These are phyloP conservation scores for Fusarium nurragi DNA, from an alignment of 2,329 filamentous ascomycete genomes.

Conservation along the genomic window DNA sequence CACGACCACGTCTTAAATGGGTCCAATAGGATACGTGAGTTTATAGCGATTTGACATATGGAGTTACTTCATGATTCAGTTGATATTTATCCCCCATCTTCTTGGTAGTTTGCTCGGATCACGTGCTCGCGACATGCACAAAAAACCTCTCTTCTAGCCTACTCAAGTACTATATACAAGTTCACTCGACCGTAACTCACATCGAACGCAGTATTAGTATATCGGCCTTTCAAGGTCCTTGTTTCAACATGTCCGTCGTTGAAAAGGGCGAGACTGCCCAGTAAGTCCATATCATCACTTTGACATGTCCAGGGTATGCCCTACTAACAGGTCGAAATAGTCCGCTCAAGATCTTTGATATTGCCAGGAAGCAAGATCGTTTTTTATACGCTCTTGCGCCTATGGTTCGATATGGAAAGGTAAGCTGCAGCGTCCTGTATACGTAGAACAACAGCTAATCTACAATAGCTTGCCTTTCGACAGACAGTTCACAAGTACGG, in stretches of 20 bases:
- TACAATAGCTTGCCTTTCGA: constrained; percentile 70
- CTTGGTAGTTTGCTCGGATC: constrained; percentile 11
- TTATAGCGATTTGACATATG: neutral
- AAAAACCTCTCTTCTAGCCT: constrained; percentile 31
- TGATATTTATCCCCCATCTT: neutral
- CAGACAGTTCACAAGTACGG: constrained; percentile 72
- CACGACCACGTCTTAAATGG: neutral
- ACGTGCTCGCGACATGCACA: constrained; percentile 30
- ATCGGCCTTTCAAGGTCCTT: neutral
- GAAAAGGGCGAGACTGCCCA: constrained; percentile 35
- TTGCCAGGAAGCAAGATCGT: constrained; percentile 60
- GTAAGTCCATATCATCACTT: constrained; percentile 23
- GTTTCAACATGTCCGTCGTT: constrained; percentile 28
- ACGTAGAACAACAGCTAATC: neutral
- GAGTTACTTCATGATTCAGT: neutral
- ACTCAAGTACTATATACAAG: neutral
- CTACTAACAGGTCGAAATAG: constrained; percentile 48
- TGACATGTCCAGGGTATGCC: constrained; percentile 33
- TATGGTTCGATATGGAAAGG: constrained; percentile 75
- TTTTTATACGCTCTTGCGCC: constrained; percentile 69
- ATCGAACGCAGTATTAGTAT: neutral
- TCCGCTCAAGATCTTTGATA: constrained; percentile 68
- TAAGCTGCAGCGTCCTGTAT: constrained; percentile 13
- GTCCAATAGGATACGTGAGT: neutral
- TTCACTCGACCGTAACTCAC: neutral